Base-by-base conservation (phyloP, 2,329 filamentous ascomycete species). In the Tolypocladium guangdongense region DNA sequence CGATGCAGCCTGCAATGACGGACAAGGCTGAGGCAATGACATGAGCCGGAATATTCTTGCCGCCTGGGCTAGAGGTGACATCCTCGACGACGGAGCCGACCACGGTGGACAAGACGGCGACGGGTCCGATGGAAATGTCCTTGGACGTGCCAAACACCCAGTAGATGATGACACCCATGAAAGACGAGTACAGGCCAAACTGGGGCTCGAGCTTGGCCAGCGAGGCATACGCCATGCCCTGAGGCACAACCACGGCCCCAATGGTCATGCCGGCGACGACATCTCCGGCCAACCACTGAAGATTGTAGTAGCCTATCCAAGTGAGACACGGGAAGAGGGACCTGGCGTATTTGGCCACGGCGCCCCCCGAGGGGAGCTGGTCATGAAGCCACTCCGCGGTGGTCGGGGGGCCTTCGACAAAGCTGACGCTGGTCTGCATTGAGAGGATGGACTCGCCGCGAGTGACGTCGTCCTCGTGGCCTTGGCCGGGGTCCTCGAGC, bases 81-180 rank as follows among this genome's bases (percentile, higher is more conserved):
- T 85, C 78, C 45, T 78, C 67, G 47, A 97, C 84, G 50, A 97
- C 84, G 52, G 87, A 87, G 46, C 93, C 93, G 2, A 89, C 87
- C 18, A 99, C 79, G 4, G 88, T 95, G 1, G 91, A 97, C 80
- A 97, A 87, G 60, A 97, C 93, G 38, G 93, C 93, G 49, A 97
- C 93, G 35, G 92, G 92, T 18, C 92, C 92, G 54, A 97, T 97
- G 11, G 92, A 96, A 64, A 99, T 97, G 69, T 99, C 92, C 67
- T 97, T 99, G 16, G 92, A 96, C 0, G 93, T 99, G 36, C 91
- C 93, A 64, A 97, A 97, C 66, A 96, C 87, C 92, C 92, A 97
- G 71, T 99, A 99, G 56, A 96, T 78, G 57, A 96, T 69, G 18
- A 95, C 91, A 50, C 92, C 93, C 80, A 96, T 93, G 66, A 99